These are phyloP conservation scores for Aurinia saxatilis DNA, from an alignment of 345 rosid species.

Conservation along the genomic window DNA sequence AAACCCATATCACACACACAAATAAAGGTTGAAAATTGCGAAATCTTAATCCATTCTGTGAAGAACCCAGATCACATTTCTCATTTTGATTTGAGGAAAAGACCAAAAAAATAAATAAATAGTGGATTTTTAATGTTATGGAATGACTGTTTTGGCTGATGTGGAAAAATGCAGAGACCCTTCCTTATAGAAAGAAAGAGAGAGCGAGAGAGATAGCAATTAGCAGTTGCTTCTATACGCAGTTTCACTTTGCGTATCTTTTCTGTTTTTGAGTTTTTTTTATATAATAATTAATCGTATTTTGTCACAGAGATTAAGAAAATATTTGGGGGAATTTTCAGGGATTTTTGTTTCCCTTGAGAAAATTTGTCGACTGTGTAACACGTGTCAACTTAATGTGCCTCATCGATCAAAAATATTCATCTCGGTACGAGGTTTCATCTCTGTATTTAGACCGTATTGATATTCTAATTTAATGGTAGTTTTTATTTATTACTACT, in stretches of 20 bases:
- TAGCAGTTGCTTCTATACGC: slow-evolving; percentile 27
- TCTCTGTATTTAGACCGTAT: background rate
- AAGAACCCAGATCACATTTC: slow-evolving; percentile 24
- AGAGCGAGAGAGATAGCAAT: background rate
- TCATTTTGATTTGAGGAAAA: slow-evolving; percentile 2
- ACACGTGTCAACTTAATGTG: background rate
- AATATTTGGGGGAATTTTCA: slow-evolving; percentile 1
- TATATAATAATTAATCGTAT: too few relatives aligned
- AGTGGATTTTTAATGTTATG: slow-evolving; percentile 4
- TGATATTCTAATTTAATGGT: background rate
- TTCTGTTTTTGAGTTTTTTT: background rate
- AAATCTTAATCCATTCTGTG: slow-evolving; percentile 1
- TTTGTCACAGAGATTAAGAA: too few relatives aligned
- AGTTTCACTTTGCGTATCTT: slow-evolving; percentile 26
- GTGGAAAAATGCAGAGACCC: slow-evolving; percentile 7
- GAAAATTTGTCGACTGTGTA: slow-evolving; percentile 6
- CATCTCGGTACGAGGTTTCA: slow-evolving; percentile 12
- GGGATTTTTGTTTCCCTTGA: background rate
- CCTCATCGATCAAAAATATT: background rate
- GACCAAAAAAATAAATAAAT: too few relatives aligned
- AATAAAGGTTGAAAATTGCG: background rate
- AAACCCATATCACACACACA: slow-evolving; percentile 32
- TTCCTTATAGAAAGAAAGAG: slow-evolving; percentile 13
- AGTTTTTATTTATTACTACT: background rate
- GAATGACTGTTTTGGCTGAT: slow-evolving; percentile 14